phyloP scores from a whole-genome alignment of 2,329 filamentous ascomycete genomes.

The Pyricularia sp. region DNA sequence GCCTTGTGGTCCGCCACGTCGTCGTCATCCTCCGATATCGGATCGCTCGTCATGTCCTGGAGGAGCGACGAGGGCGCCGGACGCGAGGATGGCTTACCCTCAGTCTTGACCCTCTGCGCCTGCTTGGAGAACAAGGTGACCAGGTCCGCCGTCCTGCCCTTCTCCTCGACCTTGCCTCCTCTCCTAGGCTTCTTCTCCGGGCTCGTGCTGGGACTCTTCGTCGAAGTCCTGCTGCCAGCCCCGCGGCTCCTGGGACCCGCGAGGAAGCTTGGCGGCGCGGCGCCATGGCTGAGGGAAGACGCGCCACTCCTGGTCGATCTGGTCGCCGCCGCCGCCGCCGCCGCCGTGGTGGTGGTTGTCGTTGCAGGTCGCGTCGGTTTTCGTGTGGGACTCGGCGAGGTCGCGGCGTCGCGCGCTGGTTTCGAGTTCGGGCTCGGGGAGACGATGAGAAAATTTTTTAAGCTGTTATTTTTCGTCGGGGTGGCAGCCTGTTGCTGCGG shows the following conservation, averaged over 20 bases:
- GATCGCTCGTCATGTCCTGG: constrained; percentile 44
- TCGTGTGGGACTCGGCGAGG: constrained; percentile 30
- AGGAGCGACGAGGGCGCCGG: constrained; percentile 17
- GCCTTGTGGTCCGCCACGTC: constrained; percentile 41
- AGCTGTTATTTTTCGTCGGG: constrained; percentile 26
- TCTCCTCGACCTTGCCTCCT: constrained; percentile 26
- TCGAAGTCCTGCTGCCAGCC: constrained; percentile 13
- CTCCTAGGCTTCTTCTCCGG: constrained; percentile 28
- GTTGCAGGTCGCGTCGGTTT: constrained; percentile 19
- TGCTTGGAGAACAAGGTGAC: constrained; percentile 54
- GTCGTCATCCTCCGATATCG: constrained; percentile 54
- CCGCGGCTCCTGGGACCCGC: neutral
- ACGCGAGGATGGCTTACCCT: constrained; percentile 3
- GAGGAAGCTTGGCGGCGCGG: constrained; percentile 4
- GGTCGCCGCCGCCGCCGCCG: constrained; percentile 5
- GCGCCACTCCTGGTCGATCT: neutral
- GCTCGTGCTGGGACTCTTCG: constrained; percentile 32
- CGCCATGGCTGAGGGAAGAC: neutral
- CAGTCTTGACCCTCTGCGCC: constrained; percentile 35
- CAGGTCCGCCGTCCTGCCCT: constrained; percentile 44
- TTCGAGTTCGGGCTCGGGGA: constrained; percentile 34
- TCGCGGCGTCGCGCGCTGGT: constrained; percentile 12
- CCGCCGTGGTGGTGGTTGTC: constrained; percentile 4
- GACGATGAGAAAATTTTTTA: constrained; percentile 43
- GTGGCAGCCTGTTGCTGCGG: constrained; percentile 17